These are phyloP conservation scores for Podospora fimiseda DNA, from an alignment of 495 filamentous ascomycete genomes.

Conservation along the genomic window DNA sequence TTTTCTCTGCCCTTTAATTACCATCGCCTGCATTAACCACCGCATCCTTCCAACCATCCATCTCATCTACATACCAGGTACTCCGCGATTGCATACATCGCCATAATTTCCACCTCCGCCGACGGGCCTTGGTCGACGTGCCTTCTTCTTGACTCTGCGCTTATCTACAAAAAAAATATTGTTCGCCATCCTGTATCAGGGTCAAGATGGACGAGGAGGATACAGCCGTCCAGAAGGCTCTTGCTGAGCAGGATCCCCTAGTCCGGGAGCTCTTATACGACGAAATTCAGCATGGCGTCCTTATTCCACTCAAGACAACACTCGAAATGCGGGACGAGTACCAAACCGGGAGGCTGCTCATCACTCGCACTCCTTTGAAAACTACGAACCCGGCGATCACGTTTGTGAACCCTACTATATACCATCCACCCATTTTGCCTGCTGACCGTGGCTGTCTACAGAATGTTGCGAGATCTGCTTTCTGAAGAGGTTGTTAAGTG, in stretches of 20 bases:
- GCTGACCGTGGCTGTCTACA: conserved; percentile 19
- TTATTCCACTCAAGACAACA: conserved; percentile 51
- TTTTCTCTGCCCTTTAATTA: not conserved
- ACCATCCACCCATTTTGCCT: not conserved
- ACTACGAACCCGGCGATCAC: conserved; percentile 45
- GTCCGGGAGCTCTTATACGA: conserved; percentile 24
- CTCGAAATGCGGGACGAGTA: conserved; percentile 47
- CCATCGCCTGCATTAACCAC: no score
- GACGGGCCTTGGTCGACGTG: not conserved
- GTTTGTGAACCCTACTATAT: conserved; percentile 24
- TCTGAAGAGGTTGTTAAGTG: conserved; percentile 54
- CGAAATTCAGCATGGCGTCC: conserved; percentile 31
- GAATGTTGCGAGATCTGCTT: conserved; percentile 41
- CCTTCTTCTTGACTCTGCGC: not conserved
- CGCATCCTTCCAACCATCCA: not conserved
- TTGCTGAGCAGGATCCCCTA: conserved; percentile 25
- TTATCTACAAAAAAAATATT: no score
- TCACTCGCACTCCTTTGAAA: conserved; percentile 48
- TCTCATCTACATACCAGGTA: not conserved
- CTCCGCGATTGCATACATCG: not conserved
- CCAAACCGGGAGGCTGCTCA: conserved; percentile 42
- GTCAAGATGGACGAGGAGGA: conserved; percentile 23
- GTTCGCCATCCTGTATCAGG: not conserved
- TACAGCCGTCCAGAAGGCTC: conserved; percentile 16
- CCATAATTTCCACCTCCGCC: not conserved